A percentile compares a stretch with the other conserved stretches of the same genome.
Conservation (phyloP, 164 flowering plant species). For the Liquidambar formosana region DNA sequence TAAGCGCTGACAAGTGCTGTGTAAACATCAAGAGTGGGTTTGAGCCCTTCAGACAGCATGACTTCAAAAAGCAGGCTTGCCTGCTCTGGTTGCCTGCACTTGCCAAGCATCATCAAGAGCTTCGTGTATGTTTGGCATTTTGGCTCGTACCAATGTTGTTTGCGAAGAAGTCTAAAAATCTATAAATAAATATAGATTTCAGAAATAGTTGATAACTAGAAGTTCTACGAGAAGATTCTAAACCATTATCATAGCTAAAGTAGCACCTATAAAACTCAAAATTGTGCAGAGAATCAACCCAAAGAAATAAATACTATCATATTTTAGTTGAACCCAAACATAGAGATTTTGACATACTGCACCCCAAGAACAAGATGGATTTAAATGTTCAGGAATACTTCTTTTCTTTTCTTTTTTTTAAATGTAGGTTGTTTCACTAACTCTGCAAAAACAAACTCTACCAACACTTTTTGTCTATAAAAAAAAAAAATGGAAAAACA, state of each 20-base stretch:
- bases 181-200: constrained; percentile 16
- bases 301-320: no score
- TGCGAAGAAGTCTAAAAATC: constrained; percentile 79
- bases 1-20: constrained; percentile 81
- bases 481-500: no score
- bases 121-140: constrained; percentile 79
- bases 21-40: constrained; percentile 76
- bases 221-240: not conserved
- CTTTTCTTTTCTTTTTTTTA: no score
- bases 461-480: no score
- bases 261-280: not conserved
- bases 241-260: no score
- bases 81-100: constrained; percentile 61
- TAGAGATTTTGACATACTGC: no score
- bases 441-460: no score
- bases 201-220: not conserved
- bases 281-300: not conserved
- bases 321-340: no score
- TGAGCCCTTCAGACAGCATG: constrained; percentile 68
- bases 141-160: constrained; percentile 86
- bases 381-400: no score
- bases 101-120: constrained; percentile 81
- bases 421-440: no score
- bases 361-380: no score
- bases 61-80: constrained; percentile 73